phyloP scores from a whole-genome alignment of 345 rosid genomes.

The Syzygium grande region DNA sequence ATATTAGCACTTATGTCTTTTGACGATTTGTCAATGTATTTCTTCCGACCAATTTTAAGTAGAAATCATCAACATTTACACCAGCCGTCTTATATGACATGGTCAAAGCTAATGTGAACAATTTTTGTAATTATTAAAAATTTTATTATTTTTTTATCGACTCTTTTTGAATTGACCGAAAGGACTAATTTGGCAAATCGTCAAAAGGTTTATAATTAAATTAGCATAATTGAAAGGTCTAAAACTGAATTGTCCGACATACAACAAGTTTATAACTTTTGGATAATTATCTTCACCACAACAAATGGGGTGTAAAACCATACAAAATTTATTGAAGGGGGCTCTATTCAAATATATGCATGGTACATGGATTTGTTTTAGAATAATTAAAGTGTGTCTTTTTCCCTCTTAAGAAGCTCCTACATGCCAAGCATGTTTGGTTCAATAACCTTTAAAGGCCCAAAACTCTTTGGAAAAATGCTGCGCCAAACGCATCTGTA shows the following conservation, averaged over 20 bases:
- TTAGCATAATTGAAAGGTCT: too few species aligned
- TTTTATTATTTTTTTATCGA: too few species aligned
- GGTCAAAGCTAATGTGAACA: accelerated
- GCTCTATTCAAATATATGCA: background rate
- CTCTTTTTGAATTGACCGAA: too few species aligned
- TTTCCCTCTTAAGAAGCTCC: background rate
- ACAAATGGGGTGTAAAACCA: too few species aligned
- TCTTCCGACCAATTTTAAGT: background rate
- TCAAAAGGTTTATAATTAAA: background rate
- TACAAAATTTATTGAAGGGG: too few species aligned
- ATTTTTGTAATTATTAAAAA: too few species aligned
- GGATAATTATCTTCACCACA: too few species aligned
- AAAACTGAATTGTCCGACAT: accelerated
- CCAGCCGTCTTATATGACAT: too few species aligned
- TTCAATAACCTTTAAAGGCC: background rate
- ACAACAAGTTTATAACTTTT: background rate
- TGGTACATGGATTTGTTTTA: background rate
- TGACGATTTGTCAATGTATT: accelerated
- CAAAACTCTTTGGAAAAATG: background rate
- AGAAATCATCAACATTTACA: accelerated
- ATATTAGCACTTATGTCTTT: too few species aligned
- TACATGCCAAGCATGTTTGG: background rate
- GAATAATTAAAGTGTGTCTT: background rate
- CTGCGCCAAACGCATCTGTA: background rate
- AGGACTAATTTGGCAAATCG: too few species aligned